These are phyloP conservation scores for Camillea tinctor DNA, from an alignment of 2,329 filamentous ascomycete species.

Conservation along the genomic window DNA sequence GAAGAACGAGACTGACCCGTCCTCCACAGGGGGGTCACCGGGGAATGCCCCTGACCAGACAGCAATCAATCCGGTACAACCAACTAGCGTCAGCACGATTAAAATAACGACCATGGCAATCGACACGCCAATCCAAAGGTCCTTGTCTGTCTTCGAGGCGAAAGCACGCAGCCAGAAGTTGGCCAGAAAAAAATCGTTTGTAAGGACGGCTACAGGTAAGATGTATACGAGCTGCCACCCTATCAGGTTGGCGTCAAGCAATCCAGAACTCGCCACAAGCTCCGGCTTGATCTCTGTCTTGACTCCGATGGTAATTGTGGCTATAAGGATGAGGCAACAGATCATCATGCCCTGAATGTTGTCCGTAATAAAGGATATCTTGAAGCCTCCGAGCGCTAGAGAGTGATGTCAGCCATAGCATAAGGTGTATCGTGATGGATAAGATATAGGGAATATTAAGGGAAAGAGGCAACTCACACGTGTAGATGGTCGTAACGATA, in stretches of 20 bases:
- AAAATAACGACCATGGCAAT: conserved; percentile 65
- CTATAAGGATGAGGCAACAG: conserved; percentile 70
- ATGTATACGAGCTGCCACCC: conserved; percentile 89
- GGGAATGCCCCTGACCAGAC: conserved; percentile 74
- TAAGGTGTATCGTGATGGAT: neutral
- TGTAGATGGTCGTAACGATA: conserved; percentile 77
- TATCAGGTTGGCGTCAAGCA: conserved; percentile 67
- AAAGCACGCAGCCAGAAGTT: conserved; percentile 85
- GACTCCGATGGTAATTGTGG: conserved; percentile 73
- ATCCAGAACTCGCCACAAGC: conserved; percentile 66
- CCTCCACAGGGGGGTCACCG: conserved; percentile 55
- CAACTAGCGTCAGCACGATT: conserved; percentile 70
- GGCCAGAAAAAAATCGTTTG: conserved; percentile 84
- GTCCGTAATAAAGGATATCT: conserved; percentile 81
- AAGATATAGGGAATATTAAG: neutral
- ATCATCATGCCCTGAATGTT: conserved; percentile 81
- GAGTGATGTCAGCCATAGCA: conserved; percentile 10
- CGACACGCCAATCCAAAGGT: conserved; percentile 72
- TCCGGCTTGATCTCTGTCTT: conserved; percentile 70
- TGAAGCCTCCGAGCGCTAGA: conserved; percentile 76
- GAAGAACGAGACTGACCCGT: conserved; percentile 73
- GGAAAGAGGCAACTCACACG: conserved; percentile 51
- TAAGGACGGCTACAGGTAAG: conserved; percentile 74
- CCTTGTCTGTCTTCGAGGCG: conserved; percentile 73
- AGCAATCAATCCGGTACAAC: conserved; percentile 70